These are phyloP conservation scores for Cadophora sp. DNA, from an alignment of 2,329 filamentous ascomycete species.

Conservation along the genomic window DNA sequence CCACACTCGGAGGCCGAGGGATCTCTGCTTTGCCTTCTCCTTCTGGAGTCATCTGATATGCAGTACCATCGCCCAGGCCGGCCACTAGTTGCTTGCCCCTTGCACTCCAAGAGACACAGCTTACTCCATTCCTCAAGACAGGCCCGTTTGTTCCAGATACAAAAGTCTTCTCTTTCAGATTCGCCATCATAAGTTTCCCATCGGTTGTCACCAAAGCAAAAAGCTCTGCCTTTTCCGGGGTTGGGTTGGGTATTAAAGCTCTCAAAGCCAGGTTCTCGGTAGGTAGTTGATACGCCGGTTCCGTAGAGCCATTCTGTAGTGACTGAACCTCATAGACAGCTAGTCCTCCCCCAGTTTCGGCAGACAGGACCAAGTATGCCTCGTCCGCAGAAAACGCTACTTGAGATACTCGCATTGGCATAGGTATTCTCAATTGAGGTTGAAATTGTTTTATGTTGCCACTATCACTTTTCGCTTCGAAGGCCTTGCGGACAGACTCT, in stretches of 20 bases:
- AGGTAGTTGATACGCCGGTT: constrained; percentile 75
- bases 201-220: constrained; percentile 82
- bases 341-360: constrained; percentile 80
- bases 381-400: constrained; percentile 92
- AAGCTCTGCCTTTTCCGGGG: constrained; percentile 71
- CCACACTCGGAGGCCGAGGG: constrained; percentile 74
- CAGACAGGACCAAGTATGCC: constrained; percentile 80
- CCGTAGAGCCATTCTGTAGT: constrained; percentile 69
- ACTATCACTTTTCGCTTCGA: constrained; percentile 61
- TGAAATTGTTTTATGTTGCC: constrained; percentile 72
- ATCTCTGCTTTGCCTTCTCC: constrained; percentile 80
- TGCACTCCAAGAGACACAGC: constrained; percentile 88
- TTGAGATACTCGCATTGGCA: constrained; percentile 82
- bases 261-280: constrained; percentile 79
- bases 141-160: constrained; percentile 64
- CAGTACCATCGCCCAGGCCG: constrained; percentile 80
- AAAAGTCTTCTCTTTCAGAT: constrained; percentile 72
- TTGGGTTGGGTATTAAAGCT: constrained; percentile 81
- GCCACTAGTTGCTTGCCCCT: constrained; percentile 93
- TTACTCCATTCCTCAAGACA: constrained; percentile 76
- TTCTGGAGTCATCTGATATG: constrained; percentile 82
- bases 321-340: constrained; percentile 80
- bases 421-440: constrained; percentile 74
- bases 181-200: constrained; percentile 84
- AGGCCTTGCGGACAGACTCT: constrained; percentile 77